These are phyloP conservation scores for Torulaspora franciscae DNA, from an alignment of 805 yeast species.

Conservation along the genomic window DNA sequence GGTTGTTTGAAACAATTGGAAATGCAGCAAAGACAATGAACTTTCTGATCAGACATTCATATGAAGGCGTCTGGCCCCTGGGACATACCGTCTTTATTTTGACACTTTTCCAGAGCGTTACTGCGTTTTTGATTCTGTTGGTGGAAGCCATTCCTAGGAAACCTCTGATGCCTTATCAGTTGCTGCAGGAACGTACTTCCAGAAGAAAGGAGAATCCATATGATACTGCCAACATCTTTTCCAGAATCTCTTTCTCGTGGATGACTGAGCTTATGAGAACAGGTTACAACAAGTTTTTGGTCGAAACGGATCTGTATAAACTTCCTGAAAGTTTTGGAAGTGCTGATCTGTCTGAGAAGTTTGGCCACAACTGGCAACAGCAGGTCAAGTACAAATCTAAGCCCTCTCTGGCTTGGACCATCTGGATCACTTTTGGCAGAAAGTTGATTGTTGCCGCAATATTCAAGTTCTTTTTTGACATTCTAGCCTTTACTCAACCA, in stretches of 20 bases:
- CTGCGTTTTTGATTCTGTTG: conserved; percentile 33
- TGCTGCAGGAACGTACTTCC: conserved; percentile 29
- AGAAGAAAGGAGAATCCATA: conserved; percentile 36
- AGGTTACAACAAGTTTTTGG: conserved; percentile 60
- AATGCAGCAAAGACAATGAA: conserved; percentile 44
- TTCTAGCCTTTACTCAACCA: conserved; percentile 83
- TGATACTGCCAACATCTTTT: conserved; percentile 56
- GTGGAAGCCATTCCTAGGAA: conserved; percentile 41
- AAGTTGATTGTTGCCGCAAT: conserved; percentile 66
- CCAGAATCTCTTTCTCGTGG: conserved; percentile 81
- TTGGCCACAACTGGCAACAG: conserved; percentile 56
- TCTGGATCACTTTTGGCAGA: conserved; percentile 67
- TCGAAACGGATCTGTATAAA: conserved; percentile 65
- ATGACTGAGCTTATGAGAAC: conserved; percentile 78
- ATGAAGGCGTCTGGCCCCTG: conserved; percentile 30
- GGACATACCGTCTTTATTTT: conserved; percentile 29
- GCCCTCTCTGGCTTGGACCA: conserved; percentile 53
- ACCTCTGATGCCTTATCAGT: conserved; percentile 41
- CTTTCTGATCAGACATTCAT: conserved; percentile 34
- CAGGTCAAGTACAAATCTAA: conserved; percentile 45
- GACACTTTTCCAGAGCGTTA: conserved; percentile 33
- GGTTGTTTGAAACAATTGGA: conserved; percentile 56
- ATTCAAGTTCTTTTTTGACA: conserved; percentile 70
- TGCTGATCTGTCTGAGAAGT: conserved; percentile 42
- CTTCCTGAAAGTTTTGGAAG: conserved; percentile 68